Percentiles rank a stretch among this genome's conserved stretches.
Evolutionary conservation across 1,284 basidiomycete genomes (phyloP).

Genomic region (Afroboletus lepidellus): DNA sequence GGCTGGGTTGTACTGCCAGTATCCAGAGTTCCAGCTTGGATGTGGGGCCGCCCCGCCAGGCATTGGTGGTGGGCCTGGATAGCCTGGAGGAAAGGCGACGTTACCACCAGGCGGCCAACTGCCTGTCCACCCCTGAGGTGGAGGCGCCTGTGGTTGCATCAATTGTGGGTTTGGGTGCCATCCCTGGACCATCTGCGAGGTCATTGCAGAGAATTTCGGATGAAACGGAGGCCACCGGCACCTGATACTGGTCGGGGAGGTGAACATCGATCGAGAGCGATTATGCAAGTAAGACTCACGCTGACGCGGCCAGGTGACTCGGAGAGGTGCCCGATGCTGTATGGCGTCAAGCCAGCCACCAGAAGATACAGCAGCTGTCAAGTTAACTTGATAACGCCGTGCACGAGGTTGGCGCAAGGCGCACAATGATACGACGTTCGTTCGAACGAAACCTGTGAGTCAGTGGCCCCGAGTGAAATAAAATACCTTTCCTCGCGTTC

Average conservation of each 20-base stretch:
- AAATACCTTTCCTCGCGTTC: conserved; percentile 6
- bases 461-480: conserved; percentile 11
- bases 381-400: conserved; percentile 5
- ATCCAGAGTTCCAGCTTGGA: conserved; percentile 30
- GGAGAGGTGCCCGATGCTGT: not conserved
- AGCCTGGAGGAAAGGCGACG: conserved; percentile 33
- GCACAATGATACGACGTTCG: not conserved
- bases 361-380: not conserved
- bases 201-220: conserved; percentile 14
- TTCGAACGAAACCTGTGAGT: not conserved
- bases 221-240: not conserved
- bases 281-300: conserved; percentile 9
- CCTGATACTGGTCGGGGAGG: not conserved
- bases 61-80: conserved; percentile 32
- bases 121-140: conserved; percentile 34
- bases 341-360: conserved; percentile 2
- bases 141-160: conserved; percentile 28
- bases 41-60: conserved; percentile 20
- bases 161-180: conserved; percentile 35
- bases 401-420: not conserved
- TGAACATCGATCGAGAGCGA: conserved; percentile 9
- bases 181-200: conserved; percentile 30
- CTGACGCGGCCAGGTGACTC: not conserved
- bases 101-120: conserved; percentile 32
- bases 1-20: conserved; percentile 34